phyloP scores from a whole-genome alignment of 306 rosid genomes.

The Ammopiptanthus mongolicus region DNA sequence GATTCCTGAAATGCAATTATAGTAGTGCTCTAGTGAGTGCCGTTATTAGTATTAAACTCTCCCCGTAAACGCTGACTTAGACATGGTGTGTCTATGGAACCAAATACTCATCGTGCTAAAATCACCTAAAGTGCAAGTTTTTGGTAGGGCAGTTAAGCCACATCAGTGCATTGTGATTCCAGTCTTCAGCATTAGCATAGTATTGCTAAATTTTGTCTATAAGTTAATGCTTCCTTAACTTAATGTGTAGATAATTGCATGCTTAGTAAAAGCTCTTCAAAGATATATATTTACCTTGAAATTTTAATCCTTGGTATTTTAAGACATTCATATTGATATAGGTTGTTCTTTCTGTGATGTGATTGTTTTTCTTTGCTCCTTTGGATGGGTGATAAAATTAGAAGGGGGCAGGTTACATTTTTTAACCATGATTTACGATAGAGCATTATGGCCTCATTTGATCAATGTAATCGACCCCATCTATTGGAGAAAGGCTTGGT shows the following conservation, averaged over 20 bases:
- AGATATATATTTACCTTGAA: slow-evolving; percentile 16
- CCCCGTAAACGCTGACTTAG: neutral
- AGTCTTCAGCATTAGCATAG: slow-evolving; percentile 7
- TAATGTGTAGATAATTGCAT: neutral
- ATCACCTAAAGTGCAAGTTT: neutral
- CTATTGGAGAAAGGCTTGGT: slow-evolving; percentile 24
- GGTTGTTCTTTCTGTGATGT: neutral
- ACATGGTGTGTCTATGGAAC: neutral
- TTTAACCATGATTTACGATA: too few relatives aligned
- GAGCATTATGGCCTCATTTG: too few relatives aligned
- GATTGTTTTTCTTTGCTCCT: neutral
- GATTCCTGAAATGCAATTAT: neutral
- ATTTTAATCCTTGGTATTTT: neutral
- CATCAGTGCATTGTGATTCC: neutral
- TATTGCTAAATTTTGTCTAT: slow-evolving; percentile 23
- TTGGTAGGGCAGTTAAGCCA: slow-evolving; percentile 31
- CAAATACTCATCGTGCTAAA: neutral
- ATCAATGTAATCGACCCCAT: too few relatives aligned
- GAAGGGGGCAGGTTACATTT: neutral
- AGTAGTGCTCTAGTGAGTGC: neutral
- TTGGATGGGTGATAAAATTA: neutral
- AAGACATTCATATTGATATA: neutral
- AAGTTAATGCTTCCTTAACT: neutral
- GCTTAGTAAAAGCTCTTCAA: neutral
- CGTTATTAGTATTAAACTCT: neutral